Base-by-base conservation (phyloP, 2,329 filamentous ascomycete genomes). In the Calonectria honghensis region DNA sequence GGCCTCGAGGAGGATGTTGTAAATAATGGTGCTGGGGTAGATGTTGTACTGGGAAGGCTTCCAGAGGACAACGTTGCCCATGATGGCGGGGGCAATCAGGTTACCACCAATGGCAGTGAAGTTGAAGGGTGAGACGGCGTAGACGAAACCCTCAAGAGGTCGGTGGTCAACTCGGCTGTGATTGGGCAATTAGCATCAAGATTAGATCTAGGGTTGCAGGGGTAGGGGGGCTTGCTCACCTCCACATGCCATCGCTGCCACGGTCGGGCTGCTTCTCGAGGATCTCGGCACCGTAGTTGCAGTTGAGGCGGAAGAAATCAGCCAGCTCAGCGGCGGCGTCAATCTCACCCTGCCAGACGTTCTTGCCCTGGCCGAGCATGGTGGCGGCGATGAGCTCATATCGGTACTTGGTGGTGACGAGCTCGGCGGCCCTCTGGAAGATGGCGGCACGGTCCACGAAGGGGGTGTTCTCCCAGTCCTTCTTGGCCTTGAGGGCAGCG, bases 291-390 rank as follows among this genome's bases (percentile, higher is more conserved):
- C 96, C 96, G 81, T 97, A 98, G 84, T 96, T 92, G 69, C 98
- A 96, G 82, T 97, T 97, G 88, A 98, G 97, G 81, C 95, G 92
- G 84, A 98, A 88, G 86, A 98, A 98, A 84, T 98, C 96, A 78
- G 92, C 94, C 79, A 98, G 87, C 89, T 98, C 97, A 6, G 96
- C 96, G 10, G 96, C 96, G 37, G 96, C 91, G 84, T 98, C 96
- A 76, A 98, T 98, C 90, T 98, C 96, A 4, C 96, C 96, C 87
- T 98, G 97, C 96, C 96, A 98, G 50, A 95, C 95, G 84, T 98
- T 98, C 91, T 98, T 98, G 81, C 97, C 96, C 87, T 99, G 96
- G 68, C 96, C 96, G 32, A 98, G 89, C 92, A 98, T 98, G 3
- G 97, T 98, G 37, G 95, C 92, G 4, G 97, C 96, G 93, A 98